Evolutionary conservation across 371 early-diverging fungal species (phyloP), one percentile per base, ranked within the genome.

Genomic region (Mucor plumbeus): DNA sequence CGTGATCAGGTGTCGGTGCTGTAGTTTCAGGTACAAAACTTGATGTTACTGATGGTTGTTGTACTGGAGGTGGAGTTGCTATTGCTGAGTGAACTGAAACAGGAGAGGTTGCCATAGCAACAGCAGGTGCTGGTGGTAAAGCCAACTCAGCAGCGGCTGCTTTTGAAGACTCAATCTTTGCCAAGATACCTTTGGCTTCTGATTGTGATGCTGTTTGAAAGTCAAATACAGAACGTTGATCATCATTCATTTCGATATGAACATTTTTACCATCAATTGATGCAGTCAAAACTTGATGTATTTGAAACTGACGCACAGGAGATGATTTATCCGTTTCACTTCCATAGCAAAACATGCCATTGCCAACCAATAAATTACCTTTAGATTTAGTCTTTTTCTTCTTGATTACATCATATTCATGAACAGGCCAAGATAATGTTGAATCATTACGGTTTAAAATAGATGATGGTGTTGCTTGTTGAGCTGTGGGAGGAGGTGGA

Each of bases 301-400:
- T 87, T 6, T 82, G 71, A 68, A 84, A 88, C 68, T 85, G 86
- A 59, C 85, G 87, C 26, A 88, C 88, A 63, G 89, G 86, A 0
- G 83, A 76, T 63, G 85, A 77, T 73, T 89, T 88, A 69, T 91
- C 90, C n/a, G 88, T 84, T 56, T 89, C 87, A 65, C 87, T 88
- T 43, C 85, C 89, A 68, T 88, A 87, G 19, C 85, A 80, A 39
- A 93, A 69, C 65, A 81, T 79, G n/a, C 79, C 71, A 63, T 87
- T 88, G 64, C 88, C 86, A 31, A 92, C 77, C 31, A 87, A 82
- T 38, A 92, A 68, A 17, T 79, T 83, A n/a, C 91, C 88, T 65
- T 88, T 87, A 63, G 81, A 81, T 67, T 88, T 90, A 67, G 90
- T 91, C 73, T 90, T 92, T 59, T 89, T 87, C 73, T 91, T 91